These are phyloP conservation scores for Arxiozyma heterogenica DNA, from an alignment of 1,139 yeast species.

Conservation along the genomic window DNA sequence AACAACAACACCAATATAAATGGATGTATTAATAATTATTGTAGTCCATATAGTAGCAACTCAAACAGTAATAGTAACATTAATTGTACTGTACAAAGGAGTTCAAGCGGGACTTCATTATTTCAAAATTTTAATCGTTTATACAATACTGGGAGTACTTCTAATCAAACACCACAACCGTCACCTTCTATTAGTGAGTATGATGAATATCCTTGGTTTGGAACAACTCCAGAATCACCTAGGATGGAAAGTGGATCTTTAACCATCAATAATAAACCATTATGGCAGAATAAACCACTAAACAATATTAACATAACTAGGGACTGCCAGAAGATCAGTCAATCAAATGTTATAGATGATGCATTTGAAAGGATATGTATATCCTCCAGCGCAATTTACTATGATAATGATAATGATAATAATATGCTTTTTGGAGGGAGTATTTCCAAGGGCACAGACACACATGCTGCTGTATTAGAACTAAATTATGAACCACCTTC, in stretches of 20 bases:
- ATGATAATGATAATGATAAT: neutral
- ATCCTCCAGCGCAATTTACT: conserved; percentile 7
- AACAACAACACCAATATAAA: neutral
- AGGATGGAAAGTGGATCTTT: conserved; percentile 1
- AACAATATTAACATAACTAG: conserved; percentile 21
- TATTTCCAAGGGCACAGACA: neutral
- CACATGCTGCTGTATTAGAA: conserved; percentile 22
- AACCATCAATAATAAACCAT: conserved; percentile 1
- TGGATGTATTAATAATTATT: neutral
- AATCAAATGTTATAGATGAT: conserved; percentile 15
- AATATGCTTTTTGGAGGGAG: neutral
- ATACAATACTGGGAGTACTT: conserved; percentile 4
- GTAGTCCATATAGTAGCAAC: neutral
- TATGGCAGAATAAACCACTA: conserved; percentile 9
- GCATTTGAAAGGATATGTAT: conserved; percentile 21
- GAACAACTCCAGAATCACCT: conserved; percentile 17
- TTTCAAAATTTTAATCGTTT: conserved; percentile 13
- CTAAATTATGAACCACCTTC: conserved; percentile 11
- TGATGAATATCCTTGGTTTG: conserved; percentile 30
- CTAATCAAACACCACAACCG: conserved; percentile 22
- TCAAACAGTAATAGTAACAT: neutral
- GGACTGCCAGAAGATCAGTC: conserved; percentile 20
- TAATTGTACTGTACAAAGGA: conserved; percentile 10
- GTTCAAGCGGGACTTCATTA: conserved; percentile 22
- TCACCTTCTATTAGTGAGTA: conserved; percentile 29